Base-by-base conservation (phyloP, 495 filamentous ascomycete species). In the Aspergillus coremiiformis region DNA sequence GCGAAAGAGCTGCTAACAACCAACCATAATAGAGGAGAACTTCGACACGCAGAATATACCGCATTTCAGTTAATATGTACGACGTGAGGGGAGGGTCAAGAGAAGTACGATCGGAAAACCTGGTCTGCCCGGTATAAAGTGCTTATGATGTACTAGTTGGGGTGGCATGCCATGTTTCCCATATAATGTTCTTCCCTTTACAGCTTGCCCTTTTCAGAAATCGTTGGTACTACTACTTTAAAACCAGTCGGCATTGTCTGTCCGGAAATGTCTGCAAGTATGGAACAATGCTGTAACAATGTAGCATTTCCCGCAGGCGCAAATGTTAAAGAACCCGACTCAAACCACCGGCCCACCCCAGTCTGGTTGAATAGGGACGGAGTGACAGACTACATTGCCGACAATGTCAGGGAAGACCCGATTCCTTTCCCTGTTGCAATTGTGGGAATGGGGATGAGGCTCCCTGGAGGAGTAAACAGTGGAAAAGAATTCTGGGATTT, bases 401-500 rank as follows among this genome's bases (percentile, higher is more conserved):
- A 50, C 22, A 29, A 50, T 41, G 21, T 10, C 33, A 39, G 15
- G 21, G 23, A 26, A 12, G 21, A 27, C 3, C 32, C 35, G 2
- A 35, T 50, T 29, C 48, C 48, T 15, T 43, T 43, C 7, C 69
- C 72, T 8, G 72, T 81, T 33, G 76, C 78, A 20, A 75, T 81
- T 47, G 65, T 71, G 21, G 74, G 78, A 5, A 66, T 78, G 62
- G 77, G 55, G 9, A 51, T 77, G 56, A 60, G 72, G 15, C 71
- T 81, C 14, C 77, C 77, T 1, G 76, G 75, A 3, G 68, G 67
- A 0, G 64, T 77, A 5, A 51, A 43, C 0, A 53, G 49, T 22
- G 47, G 23, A 0, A 48, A 65, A 14, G 54, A 64, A 1, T 72
- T 77, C 42, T 78, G 71, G 71, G 60, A 77, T 26, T 46, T 75